Evolutionary conservation across 2,329 filamentous ascomycete species (phyloP).

Genomic region (Alternaria gansuensis): DNA sequence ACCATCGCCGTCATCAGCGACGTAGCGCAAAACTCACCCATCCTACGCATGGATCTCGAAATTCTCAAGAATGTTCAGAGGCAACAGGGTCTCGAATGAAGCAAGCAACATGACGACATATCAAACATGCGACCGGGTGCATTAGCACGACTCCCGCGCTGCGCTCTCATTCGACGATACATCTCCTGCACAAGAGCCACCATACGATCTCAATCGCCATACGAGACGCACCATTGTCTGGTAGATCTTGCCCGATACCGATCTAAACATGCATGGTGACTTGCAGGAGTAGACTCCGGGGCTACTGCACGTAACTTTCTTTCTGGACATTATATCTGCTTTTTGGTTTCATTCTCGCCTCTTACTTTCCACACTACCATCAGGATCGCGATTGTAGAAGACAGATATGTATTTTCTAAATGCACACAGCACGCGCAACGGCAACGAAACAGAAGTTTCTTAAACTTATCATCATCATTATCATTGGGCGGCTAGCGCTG

Average conservation of each 20-base stretch:
- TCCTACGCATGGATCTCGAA: slow-evolving; percentile 74
- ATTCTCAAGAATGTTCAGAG: slow-evolving; percentile 67
- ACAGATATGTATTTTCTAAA: background rate
- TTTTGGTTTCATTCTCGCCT: slow-evolving; percentile 6
- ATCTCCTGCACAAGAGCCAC: slow-evolving; percentile 4
- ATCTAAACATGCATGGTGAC: slow-evolving; percentile 21
- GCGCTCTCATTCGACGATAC: slow-evolving; percentile 6
- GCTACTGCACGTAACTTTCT: slow-evolving; percentile 13
- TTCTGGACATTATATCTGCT: slow-evolving; percentile 9
- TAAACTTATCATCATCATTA: slow-evolving; percentile 29
- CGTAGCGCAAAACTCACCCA: slow-evolving; percentile 76
- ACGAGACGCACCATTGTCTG: slow-evolving; percentile 10
- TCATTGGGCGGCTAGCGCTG: slow-evolving; percentile 44
- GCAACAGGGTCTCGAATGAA: slow-evolving; percentile 29
- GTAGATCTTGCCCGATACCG: slow-evolving; percentile 8
- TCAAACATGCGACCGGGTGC: slow-evolving; percentile 1
- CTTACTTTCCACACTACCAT: background rate
- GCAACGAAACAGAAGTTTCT: slow-evolving; percentile 11
- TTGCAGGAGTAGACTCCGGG: slow-evolving; percentile 17
- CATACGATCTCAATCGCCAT: slow-evolving; percentile 10
- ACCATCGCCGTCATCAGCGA: slow-evolving; percentile 80
- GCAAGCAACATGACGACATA: slow-evolving; percentile 11
- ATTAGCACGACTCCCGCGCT: background rate
- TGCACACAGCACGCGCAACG: slow-evolving; percentile 7
- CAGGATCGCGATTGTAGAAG: slow-evolving; percentile 5